phyloP scores from a whole-genome alignment of 1,284 basidiomycete genomes.

The Apiotrichum montevideense region DNA sequence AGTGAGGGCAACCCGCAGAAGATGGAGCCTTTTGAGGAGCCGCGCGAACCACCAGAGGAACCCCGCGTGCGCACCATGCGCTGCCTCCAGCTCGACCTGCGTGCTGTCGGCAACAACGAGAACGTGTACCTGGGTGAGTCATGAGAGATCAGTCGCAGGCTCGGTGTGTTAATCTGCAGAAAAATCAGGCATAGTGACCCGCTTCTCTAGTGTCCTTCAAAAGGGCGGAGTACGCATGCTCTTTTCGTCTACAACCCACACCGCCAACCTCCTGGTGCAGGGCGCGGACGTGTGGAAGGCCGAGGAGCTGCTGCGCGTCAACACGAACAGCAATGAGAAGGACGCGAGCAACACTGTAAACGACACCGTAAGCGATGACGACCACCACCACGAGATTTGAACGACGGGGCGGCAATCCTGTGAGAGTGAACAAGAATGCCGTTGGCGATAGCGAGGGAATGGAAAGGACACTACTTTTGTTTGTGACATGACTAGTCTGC shows the following conservation, averaged over 20 bases:
- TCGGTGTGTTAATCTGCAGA: slow-evolving; percentile 16
- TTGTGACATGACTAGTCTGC: no score
- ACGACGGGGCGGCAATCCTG: no score
- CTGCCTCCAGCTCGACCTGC: slow-evolving; percentile 43
- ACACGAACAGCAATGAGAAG: background rate
- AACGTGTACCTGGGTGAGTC: background rate
- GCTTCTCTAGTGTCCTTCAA: slow-evolving; percentile 65
- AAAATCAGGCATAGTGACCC: slow-evolving; percentile 59
- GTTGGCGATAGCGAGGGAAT: no score
- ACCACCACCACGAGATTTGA: no score
- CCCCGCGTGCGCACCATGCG: slow-evolving; percentile 20
- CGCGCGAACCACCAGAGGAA: background rate
- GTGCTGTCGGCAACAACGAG: slow-evolving; percentile 8
- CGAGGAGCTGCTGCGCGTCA: slow-evolving; percentile 22
- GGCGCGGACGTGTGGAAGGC: slow-evolving; percentile 33
- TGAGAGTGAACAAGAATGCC: no score
- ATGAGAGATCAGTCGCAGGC: no score
- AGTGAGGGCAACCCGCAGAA: slow-evolving; percentile 4
- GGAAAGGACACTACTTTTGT: no score
- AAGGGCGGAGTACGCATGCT: slow-evolving; percentile 70
- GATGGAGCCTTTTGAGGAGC: background rate
- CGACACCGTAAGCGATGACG: background rate
- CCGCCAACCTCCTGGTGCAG: slow-evolving; percentile 64
- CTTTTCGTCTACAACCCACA: slow-evolving; percentile 76
- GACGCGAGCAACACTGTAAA: background rate